Evolutionary conservation across 768 basidiomycete species (phyloP).

Genomic region (Lentinula sp.): DNA sequence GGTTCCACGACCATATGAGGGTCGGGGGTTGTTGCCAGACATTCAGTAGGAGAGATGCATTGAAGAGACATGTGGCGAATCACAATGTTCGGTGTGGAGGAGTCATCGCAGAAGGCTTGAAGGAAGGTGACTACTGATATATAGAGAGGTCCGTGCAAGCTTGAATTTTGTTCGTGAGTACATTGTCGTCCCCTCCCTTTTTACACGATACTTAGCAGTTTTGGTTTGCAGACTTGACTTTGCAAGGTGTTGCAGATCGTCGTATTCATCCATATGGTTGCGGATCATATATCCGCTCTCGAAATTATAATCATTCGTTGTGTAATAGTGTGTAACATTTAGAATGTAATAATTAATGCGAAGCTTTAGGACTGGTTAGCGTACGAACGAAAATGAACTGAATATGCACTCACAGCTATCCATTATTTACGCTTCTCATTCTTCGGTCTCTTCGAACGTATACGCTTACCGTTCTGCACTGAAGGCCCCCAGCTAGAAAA

Average conservation of each 20-base stretch:
- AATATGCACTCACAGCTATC: not conserved
- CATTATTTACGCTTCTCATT: not conserved
- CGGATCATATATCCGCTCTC: too few species aligned
- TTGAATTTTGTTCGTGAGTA: too few species aligned
- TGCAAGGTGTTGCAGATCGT: too few species aligned
- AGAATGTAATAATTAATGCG: not conserved
- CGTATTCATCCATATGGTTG: too few species aligned
- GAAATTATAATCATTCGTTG: too few species aligned
- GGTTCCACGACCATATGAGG: conserved; percentile 22
- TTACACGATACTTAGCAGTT: not conserved
- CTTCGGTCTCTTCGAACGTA: conserved; percentile 6
- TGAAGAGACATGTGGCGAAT: conserved; percentile 38
- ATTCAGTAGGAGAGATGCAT: conserved; percentile 40
- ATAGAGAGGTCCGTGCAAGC: too few species aligned
- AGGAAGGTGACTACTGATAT: conserved; percentile 1
- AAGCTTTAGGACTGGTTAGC: not conserved
- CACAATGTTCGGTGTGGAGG: conserved; percentile 21
- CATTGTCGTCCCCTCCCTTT: not conserved
- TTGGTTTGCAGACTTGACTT: not conserved
- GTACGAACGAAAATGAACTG: not conserved
- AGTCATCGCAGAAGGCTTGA: conserved; percentile 14
- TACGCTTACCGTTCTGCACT: conserved; percentile 8
- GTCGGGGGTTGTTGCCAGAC: conserved; percentile 34
- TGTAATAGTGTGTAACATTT: not conserved
- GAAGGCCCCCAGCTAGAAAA: conserved; percentile 8